phyloP scores from a whole-genome alignment of 805 yeast species.

The Candida ovalis region DNA sequence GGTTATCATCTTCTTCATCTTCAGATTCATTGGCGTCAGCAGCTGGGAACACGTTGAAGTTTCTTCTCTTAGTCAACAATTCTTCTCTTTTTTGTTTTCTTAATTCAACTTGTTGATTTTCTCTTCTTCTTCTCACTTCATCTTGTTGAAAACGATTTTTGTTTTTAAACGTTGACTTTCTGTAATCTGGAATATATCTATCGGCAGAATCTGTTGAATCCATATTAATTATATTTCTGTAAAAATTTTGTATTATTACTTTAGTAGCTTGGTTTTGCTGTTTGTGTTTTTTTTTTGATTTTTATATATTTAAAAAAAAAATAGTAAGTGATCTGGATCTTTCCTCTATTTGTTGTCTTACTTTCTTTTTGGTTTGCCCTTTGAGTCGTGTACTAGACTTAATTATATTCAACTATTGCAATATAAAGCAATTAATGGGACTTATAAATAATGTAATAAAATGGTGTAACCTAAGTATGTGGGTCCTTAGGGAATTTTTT shows the following conservation, averaged over 20 bases:
- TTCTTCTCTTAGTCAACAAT: slow-evolving; percentile 89
- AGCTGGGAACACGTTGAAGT: slow-evolving; percentile 42
- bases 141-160: slow-evolving; percentile 91
- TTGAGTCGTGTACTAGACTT: too few relatives aligned
- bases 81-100: slow-evolving; percentile 97
- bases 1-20: slow-evolving; percentile 42
- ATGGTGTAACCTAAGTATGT: too few relatives aligned
- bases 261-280: not conserved
- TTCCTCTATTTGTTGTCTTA: too few relatives aligned
- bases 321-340: too few relatives aligned
- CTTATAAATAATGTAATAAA: too few relatives aligned
- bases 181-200: slow-evolving; percentile 94
- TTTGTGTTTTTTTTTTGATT: not conserved
- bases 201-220: slow-evolving; percentile 64
- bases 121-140: slow-evolving; percentile 96
- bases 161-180: slow-evolving; percentile 94
- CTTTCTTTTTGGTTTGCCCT: too few relatives aligned
- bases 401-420: too few relatives aligned
- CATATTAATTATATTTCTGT: not conserved
- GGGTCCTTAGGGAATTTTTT: too few relatives aligned
- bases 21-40: slow-evolving; percentile 50
- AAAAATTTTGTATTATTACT: not conserved
- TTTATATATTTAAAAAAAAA: too few relatives aligned
- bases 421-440: too few relatives aligned
- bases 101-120: slow-evolving; percentile 92